Evolutionary conservation across 306 rosid species (phyloP).

Genomic region (Cotoneaster glaucophyllus): DNA sequence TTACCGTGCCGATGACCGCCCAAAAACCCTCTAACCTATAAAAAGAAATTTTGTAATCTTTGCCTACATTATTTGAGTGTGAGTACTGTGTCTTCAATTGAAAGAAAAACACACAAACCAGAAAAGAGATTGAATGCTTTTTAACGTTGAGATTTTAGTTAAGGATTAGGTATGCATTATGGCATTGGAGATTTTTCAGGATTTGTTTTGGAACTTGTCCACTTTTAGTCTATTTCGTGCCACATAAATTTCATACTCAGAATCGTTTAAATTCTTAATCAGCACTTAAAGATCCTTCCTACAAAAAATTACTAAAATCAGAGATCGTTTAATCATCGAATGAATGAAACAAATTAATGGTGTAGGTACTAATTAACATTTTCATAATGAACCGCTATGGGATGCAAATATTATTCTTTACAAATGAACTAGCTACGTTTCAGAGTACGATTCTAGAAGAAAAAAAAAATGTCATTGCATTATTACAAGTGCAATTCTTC

Average conservation of each 20-base stretch:
- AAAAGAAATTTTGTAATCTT: neutral
- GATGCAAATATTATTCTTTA: too few species aligned
- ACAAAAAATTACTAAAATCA: accelerated
- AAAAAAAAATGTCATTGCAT: neutral
- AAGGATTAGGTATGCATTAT: neutral
- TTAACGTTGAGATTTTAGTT: constrained; percentile 2
- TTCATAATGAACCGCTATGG: too few species aligned
- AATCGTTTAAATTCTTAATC: too few species aligned
- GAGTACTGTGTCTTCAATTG: neutral
- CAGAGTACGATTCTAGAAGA: neutral
- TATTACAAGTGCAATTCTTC: neutral
- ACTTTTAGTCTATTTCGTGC: neutral
- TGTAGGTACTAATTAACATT: neutral
- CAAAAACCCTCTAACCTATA: too few species aligned
- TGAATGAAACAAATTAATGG: neutral
- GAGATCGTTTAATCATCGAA: too few species aligned
- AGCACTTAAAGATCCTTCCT: neutral
- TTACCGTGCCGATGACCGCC: neutral
- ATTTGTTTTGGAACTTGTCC: neutral
- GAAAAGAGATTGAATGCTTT: neutral
- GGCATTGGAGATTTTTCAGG: neutral
- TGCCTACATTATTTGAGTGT: neutral
- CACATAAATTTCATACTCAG: too few species aligned
- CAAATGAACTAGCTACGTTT: neutral
- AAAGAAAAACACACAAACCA: neutral